Percentiles rank a stretch among this genome's conserved stretches.
These are phyloP conservation scores for Tetrapyrgos nigripes DNA, from an alignment of 1,284 basidiomycete genomes.

Conservation along the genomic window DNA sequence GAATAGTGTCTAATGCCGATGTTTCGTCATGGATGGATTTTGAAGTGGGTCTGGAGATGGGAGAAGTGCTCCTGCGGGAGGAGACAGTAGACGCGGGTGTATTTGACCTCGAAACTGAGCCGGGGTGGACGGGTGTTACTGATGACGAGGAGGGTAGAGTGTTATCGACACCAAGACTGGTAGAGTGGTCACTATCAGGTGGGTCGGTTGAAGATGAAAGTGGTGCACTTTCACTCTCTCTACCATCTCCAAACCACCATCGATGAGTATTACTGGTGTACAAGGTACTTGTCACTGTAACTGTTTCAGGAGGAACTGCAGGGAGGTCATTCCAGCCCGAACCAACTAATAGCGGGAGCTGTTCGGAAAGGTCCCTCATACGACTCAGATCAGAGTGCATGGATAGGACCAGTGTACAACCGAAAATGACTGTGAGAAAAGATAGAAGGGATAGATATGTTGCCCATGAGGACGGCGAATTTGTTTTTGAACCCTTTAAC, in stretches of 20 bases:
- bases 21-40: constrained; percentile 1
- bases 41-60: constrained; percentile 18
- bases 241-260: constrained; percentile 26
- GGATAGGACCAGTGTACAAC: constrained; percentile 39
- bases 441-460: constrained; percentile 34
- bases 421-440: constrained; percentile 35
- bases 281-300: constrained; percentile 46
- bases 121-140: constrained; percentile 18
- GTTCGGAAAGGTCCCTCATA: constrained; percentile 42
- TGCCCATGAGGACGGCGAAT: constrained; percentile 15
- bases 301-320: constrained; percentile 42
- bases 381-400: constrained; percentile 45
- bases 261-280: constrained; percentile 23
- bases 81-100: background rate
- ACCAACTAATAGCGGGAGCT: constrained; percentile 26
- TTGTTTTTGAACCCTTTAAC: background rate
- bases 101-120: background rate
- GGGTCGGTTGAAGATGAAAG: constrained; percentile 6
- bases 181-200: background rate
- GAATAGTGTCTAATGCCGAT: constrained; percentile 14
- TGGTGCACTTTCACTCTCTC: constrained; percentile 1
- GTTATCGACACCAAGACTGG: constrained; percentile 11
- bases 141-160: constrained; percentile 7
- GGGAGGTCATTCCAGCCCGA: constrained; percentile 28
- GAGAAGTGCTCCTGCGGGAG: constrained; percentile 1